Evolutionary conservation across 2,329 filamentous ascomycete genomes (phyloP).

Genomic region (Neophaeococcomyces mojaviensis): DNA sequence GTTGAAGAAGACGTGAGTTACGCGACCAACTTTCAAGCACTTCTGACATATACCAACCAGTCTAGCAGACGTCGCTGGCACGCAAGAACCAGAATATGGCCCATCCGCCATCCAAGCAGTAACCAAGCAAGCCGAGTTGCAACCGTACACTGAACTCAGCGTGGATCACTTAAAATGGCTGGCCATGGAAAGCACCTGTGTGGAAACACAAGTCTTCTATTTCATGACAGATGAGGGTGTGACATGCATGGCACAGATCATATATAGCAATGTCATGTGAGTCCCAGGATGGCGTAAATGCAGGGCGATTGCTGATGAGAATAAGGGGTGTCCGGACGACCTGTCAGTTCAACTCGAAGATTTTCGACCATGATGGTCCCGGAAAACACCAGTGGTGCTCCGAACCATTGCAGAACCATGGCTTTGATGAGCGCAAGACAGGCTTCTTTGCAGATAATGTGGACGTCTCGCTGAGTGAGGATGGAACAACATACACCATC

Average conservation of each 20-base stretch:
- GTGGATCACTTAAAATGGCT: constrained; percentile 77
- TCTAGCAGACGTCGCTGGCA: constrained; percentile 75
- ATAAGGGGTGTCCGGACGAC: constrained; percentile 82
- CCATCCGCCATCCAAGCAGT: constrained; percentile 80
- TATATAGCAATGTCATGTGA: constrained; percentile 96
- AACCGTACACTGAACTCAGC: constrained; percentile 70
- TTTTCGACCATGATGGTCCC: constrained; percentile 68
- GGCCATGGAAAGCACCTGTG: constrained; percentile 71
- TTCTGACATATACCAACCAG: constrained; percentile 30
- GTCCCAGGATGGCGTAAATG: constrained; percentile 26
- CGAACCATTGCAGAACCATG: constrained; percentile 67
- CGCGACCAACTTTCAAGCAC: constrained; percentile 8
- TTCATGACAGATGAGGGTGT: constrained; percentile 70
- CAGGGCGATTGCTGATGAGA: constrained; percentile 9
- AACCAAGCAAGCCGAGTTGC: constrained; percentile 67
- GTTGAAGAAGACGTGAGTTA: constrained; percentile 78
- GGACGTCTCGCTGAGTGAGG: constrained; percentile 76
- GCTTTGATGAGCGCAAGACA: constrained; percentile 75
- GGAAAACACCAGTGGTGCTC: constrained; percentile 77
- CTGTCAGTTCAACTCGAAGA: constrained; percentile 87
- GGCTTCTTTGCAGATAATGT: constrained; percentile 81
- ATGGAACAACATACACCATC: constrained; percentile 75
- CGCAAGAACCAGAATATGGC: constrained; percentile 92
- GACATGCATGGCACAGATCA: constrained; percentile 76
- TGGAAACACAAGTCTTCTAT: constrained; percentile 96